Conservation (phyloP, 2,329 filamentous ascomycete genomes). For the Coniochaeta prunicola region DNA sequence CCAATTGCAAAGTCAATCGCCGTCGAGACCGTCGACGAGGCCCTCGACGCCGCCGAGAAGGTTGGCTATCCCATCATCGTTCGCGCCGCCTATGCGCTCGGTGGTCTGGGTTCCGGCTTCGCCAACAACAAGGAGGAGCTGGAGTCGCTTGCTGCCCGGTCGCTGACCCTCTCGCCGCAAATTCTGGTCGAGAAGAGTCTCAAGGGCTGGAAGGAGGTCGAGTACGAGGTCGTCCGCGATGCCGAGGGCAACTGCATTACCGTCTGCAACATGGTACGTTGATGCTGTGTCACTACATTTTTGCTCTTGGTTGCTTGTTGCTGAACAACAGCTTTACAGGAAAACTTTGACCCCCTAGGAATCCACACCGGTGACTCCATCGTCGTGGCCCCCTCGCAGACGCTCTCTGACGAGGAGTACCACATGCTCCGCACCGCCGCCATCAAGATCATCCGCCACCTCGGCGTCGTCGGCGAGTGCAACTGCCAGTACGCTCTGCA, state of each 20-base stretch:
- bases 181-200: slow-evolving; percentile 97
- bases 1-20: slow-evolving; percentile 96
- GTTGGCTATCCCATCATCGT: slow-evolving; percentile 98
- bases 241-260: slow-evolving; percentile 98
- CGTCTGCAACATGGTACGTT: slow-evolving; percentile 75
- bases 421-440: slow-evolving; percentile 97
- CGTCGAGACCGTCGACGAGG: slow-evolving; percentile 85
- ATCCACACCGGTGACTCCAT: slow-evolving; percentile 99
- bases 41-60: slow-evolving; percentile 74
- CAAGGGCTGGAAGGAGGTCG: slow-evolving; percentile 99
- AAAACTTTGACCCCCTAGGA: slow-evolving; percentile 96
- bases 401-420: slow-evolving; percentile 95
- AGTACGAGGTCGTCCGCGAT: slow-evolving; percentile 97
- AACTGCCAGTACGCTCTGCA: slow-evolving; percentile 98
- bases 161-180: slow-evolving; percentile 87
- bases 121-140: slow-evolving; percentile 92
- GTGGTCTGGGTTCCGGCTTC: slow-evolving; percentile 93
- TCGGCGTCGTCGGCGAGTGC: slow-evolving; percentile 96
- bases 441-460: slow-evolving; percentile 96
- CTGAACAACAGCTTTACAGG: slow-evolving; percentile 25
- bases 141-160: slow-evolving; percentile 85
- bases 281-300: background rate
- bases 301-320: background rate
- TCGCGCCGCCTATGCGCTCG: slow-evolving; percentile 90
- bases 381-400: slow-evolving; percentile 94